These are phyloP conservation scores for Cercospora brassicicola DNA, from an alignment of 2,329 filamentous ascomycete genomes.

Conservation along the genomic window DNA sequence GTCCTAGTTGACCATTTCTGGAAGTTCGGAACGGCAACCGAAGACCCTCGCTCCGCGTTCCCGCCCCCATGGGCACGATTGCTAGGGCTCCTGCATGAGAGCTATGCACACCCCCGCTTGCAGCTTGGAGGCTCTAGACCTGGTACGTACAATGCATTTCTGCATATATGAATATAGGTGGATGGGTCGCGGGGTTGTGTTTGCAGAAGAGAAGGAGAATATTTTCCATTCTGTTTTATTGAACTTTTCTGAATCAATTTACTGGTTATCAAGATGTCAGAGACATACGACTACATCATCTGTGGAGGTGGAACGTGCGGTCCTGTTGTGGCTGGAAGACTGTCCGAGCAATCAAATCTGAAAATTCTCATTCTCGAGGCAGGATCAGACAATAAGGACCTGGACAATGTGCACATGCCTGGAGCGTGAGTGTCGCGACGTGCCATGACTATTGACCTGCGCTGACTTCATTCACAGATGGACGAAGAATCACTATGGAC, in stretches of 20 bases:
- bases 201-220: neutral
- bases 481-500: constrained; percentile 46
- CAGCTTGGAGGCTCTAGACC: constrained; percentile 5
- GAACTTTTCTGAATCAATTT: neutral
- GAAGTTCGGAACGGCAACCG: constrained; percentile 15
- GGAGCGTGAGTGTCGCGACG: constrained; percentile 39
- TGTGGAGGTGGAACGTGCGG: constrained; percentile 33
- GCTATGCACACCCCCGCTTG: constrained; percentile 5
- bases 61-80: constrained; percentile 1
- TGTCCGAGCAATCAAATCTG: constrained; percentile 32
- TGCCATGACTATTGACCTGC: neutral
- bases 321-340: constrained; percentile 29
- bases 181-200: neutral
- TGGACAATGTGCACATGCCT: constrained; percentile 51
- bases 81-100: neutral
- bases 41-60: constrained; percentile 5
- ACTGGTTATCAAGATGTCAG: constrained; percentile 19
- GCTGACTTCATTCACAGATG: constrained; percentile 32
- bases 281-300: constrained; percentile 33
- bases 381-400: constrained; percentile 37
- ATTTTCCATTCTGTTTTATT: neutral
- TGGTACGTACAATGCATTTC: neutral
- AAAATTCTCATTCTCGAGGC: constrained; percentile 33
- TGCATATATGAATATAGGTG: neutral
- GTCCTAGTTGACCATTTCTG: neutral